Base-by-base conservation (phyloP, 2,329 filamentous ascomycete genomes). In the Penicillium sp. region DNA sequence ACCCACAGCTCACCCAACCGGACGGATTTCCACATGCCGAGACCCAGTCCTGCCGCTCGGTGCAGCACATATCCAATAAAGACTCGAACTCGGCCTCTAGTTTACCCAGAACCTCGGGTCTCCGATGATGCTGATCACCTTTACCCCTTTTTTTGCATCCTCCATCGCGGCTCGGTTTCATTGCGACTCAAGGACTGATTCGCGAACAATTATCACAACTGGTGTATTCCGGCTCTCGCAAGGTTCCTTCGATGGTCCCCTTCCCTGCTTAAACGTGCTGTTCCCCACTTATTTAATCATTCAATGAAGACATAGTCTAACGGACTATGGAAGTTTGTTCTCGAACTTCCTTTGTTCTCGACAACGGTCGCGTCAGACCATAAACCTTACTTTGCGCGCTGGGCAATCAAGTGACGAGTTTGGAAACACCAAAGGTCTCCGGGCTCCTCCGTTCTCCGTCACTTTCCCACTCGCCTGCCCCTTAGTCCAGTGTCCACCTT, bases 41-140 rank as follows among this genome's bases (percentile, higher is more conserved):
- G 52, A 57, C 60, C 49, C 48, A 51, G 43, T 56, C 58, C 61
- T 61, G 54, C 58, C 60, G 56, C 43, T 60, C 52, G 54, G 54
- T 60, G 50, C 54, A 50, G 34, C n/a, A n/a, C 21, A 34, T 10
- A 43, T 47, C 56, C 58, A 63, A 63, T 62, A 39, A 43, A 14
- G 9, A 39, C 42, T 27, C 43, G 31, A 34, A 31, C 21, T 21
- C 31, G 48, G 43, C 45, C 54, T 50, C 18, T 49, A 52, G 14
- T 22, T 44, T 49, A 57, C 49, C 61, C 60, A 58, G 34, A 47
- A 32, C 22, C 36, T 49, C 46, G 62, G 62, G 54, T 43, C 49
- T 31, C 38, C 48, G 54, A 58, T 55, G 52, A 56, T 62, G 55
- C 40, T 53, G 53, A 60, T 60, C 55, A 56, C 44, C 47, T 49